Percentiles rank a stretch among this genome's conserved stretches.
phyloP scores from a whole-genome alignment of 2,329 filamentous ascomycete genomes.

The Penicillium thymicola region DNA sequence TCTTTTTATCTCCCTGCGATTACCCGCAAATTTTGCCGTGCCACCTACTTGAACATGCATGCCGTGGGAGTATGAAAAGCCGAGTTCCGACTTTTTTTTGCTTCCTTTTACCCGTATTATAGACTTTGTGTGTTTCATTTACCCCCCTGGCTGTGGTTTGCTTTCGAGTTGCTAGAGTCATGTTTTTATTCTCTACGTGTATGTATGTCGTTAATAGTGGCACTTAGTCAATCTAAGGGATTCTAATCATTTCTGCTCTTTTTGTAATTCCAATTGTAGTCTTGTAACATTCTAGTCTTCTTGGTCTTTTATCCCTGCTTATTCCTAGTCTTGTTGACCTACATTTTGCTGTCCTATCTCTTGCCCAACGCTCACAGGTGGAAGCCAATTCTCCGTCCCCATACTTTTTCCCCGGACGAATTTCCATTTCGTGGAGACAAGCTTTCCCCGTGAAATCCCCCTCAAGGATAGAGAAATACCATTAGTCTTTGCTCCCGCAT shows the following conservation, averaged over 20 bases:
- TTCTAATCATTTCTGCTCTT: slow-evolving; percentile 24
- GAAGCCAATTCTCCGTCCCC: slow-evolving; percentile 22
- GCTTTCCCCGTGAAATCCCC: slow-evolving; percentile 5
- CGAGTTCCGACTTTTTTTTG: slow-evolving; percentile 12
- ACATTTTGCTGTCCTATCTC: neutral
- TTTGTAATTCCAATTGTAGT: neutral
- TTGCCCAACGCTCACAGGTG: slow-evolving; percentile 22
- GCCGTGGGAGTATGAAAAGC: slow-evolving; percentile 20
- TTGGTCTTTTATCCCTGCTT: too few relatives aligned
- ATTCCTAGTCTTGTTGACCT: neutral
- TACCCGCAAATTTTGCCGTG: slow-evolving; percentile 28
- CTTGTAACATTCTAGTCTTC: too few relatives aligned
- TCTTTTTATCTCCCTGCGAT: slow-evolving; percentile 15
- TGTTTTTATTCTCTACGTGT: slow-evolving; percentile 38
- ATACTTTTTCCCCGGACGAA: slow-evolving; percentile 11
- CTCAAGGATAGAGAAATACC: slow-evolving; percentile 1
- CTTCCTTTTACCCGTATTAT: slow-evolving; percentile 35
- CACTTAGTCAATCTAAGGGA: slow-evolving; percentile 37
- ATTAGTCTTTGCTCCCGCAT: neutral
- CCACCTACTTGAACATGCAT: slow-evolving; percentile 28
- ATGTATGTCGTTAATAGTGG: slow-evolving; percentile 44
- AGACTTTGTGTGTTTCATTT: slow-evolving; percentile 36
- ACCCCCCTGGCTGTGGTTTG: slow-evolving; percentile 24
- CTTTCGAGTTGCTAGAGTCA: slow-evolving; percentile 33
- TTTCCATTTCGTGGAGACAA: slow-evolving; percentile 15